These are phyloP conservation scores for Massariosphaeria phaeospora DNA, from an alignment of 495 filamentous ascomycete genomes.

Conservation along the genomic window DNA sequence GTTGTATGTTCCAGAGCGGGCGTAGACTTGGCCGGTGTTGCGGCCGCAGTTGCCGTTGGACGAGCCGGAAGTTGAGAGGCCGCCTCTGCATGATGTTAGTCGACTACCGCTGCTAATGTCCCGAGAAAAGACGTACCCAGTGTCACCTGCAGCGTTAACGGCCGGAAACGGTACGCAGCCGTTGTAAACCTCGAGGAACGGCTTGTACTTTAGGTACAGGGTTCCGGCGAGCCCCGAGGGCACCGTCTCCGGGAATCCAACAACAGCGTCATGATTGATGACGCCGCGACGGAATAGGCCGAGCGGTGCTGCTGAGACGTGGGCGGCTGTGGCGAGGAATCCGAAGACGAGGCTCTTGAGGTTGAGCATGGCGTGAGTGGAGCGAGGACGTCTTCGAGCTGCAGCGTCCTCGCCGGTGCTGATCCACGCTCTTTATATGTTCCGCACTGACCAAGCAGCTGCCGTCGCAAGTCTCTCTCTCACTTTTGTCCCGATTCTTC, in stretches of 20 bases:
- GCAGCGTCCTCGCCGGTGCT: no score
- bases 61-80: slow-evolving; percentile 41
- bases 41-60: slow-evolving; percentile 43
- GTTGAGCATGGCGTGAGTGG: slow-evolving; percentile 1
- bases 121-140: slow-evolving; percentile 48
- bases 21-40: slow-evolving; percentile 51
- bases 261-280: slow-evolving; percentile 45
- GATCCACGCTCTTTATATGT: slow-evolving; percentile 7
- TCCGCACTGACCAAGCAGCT: no score
- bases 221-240: slow-evolving; percentile 43
- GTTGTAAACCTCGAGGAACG: slow-evolving; percentile 47
- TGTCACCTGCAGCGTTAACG: slow-evolving; percentile 48
- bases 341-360: slow-evolving; percentile 3
- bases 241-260: slow-evolving; percentile 47
- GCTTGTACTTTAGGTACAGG: slow-evolving; percentile 49
- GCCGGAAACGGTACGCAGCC: slow-evolving; percentile 55
- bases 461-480: no score
- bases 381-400: neutral
- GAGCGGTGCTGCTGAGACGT: slow-evolving; percentile 6
- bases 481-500: no score
- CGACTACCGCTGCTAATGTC: no score
- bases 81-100: slow-evolving; percentile 34
- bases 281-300: slow-evolving; percentile 35
- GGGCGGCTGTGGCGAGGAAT: neutral
- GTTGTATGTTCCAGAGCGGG: slow-evolving; percentile 39